phyloP scores from a whole-genome alignment of 768 basidiomycete genomes.

The Hortiboletus flavorubellus region DNA sequence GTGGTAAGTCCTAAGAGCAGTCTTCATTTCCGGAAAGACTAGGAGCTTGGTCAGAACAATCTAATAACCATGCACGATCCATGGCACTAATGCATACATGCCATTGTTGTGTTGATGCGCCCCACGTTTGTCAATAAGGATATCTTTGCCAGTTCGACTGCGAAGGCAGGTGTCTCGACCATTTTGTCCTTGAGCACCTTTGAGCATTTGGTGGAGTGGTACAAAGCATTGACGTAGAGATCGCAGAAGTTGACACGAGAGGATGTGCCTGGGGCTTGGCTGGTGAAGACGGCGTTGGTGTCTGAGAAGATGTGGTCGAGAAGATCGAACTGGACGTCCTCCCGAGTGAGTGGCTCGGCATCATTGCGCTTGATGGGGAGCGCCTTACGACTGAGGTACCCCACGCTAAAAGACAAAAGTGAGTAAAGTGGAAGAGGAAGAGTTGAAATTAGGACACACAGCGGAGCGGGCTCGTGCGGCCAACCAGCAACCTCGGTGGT shows the following conservation, averaged over 20 bases:
- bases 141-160: constrained; percentile 77
- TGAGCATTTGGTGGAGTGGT: constrained; percentile 79
- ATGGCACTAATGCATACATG: constrained; percentile 48
- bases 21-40: constrained; percentile 96
- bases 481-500: constrained; percentile 39
- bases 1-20: constrained; percentile 84
- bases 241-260: constrained; percentile 71
- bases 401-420: constrained; percentile 38
- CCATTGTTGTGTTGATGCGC: constrained; percentile 90
- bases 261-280: constrained; percentile 47
- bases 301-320: constrained; percentile 78
- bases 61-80: constrained; percentile 3
- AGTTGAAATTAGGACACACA: constrained; percentile 38
- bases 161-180: constrained; percentile 75
- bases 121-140: constrained; percentile 86
- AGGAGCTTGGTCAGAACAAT: constrained; percentile 20
- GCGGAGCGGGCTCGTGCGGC: constrained; percentile 50
- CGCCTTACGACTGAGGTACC: constrained; percentile 58
- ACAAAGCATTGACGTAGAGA: constrained; percentile 78
- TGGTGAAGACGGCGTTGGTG: constrained; percentile 64
- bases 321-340: constrained; percentile 86
- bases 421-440: constrained; percentile 7
- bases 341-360: constrained; percentile 77
- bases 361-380: constrained; percentile 80
- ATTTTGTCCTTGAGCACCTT: constrained; percentile 88